Conservation (phyloP, 2,329 filamentous ascomycete genomes). For the Botrytis fragariae region DNA sequence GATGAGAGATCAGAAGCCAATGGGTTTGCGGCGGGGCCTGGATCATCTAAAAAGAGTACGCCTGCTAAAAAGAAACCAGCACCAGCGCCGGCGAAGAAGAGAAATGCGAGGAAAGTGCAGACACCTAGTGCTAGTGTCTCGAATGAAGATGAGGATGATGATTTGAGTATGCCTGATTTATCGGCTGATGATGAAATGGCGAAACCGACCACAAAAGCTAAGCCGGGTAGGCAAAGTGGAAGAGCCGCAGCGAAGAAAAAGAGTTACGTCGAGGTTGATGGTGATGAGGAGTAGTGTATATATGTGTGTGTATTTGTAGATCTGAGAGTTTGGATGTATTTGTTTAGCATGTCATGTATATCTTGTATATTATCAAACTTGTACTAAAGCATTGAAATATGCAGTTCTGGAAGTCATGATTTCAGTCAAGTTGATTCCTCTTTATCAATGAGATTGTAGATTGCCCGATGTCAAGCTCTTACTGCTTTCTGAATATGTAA, state of each 20-base stretch:
- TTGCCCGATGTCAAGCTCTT: not conserved
- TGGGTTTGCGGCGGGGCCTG: conserved; percentile 17
- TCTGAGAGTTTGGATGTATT: not conserved
- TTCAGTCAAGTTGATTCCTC: too few relatives aligned
- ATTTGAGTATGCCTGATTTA: conserved; percentile 42
- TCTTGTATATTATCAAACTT: not conserved
- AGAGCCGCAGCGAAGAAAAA: conserved; percentile 28
- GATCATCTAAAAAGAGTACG: conserved; percentile 24
- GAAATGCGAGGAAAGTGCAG: conserved; percentile 4
- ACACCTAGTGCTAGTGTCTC: conserved; percentile 8
- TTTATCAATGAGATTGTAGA: not conserved
- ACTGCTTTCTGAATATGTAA: not conserved
- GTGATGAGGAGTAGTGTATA: conserved; percentile 1
- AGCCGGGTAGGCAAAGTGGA: conserved; percentile 27
- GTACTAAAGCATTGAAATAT: not conserved
- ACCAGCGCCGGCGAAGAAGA: conserved; percentile 39
- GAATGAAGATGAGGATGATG: conserved; percentile 35
- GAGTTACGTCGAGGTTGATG: conserved; percentile 17
- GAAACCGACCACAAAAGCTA: conserved; percentile 10
- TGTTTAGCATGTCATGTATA: not conserved
- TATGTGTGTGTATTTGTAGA: not conserved
- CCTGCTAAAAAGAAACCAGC: conserved; percentile 27
- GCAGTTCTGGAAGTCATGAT: not conserved
- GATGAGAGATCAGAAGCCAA: conserved; percentile 10
- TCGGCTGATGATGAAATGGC: conserved; percentile 34